Base-by-base conservation (phyloP, 2,329 filamentous ascomycete species). In the Talaromyces sp. region DNA sequence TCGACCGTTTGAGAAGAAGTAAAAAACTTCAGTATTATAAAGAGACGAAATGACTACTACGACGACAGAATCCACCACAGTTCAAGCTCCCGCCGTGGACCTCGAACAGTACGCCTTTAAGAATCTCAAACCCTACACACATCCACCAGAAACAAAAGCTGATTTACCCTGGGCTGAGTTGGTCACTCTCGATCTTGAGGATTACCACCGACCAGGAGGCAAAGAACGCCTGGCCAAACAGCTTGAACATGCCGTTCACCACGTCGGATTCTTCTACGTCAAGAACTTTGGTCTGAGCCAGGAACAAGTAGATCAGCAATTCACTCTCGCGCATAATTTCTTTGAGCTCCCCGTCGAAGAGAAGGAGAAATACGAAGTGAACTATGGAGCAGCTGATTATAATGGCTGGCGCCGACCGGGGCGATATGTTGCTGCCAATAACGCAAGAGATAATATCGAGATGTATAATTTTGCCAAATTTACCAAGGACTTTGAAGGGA, bases 401-500 rank as follows among this genome's bases (percentile, higher is more conserved):
- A 64, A 64, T 54, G 62, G 62, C 45, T 64, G 57, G 45, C 54
- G 62, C 11, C 41, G 62, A 17, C 56, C 62, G 9, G 62, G 62
- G 13, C 56, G 43, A 43, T 39, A 39, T 8, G 70, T 3, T 72
- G 54, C 31, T 35, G 54, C 54, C 73, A 59, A 47, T 19, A 45
- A 25, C 19, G 64, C 72, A 25, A 68, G 67, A 17, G 85, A 88
- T 69, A 87, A 86, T 66, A 77, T 85, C 33, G 83, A 88, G 69
- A 81, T 87, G 17, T 88, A 85, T 77, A 87, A 87, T 69, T 82
- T 87, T 15, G 82, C 84, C 67, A 88, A 88, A 69, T 87, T 86
- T 71, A 64, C 56, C 31, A 80, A 78, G 15, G 73, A 76, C 3
- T 87, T 86, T 68, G 80, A 79, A 22, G 74, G 76, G 2, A 73